A percentile compares a stretch with the other conserved stretches of the same genome.
Conservation (phyloP, 164 flowering plant species). For the Aristolochia fimbriata region DNA sequence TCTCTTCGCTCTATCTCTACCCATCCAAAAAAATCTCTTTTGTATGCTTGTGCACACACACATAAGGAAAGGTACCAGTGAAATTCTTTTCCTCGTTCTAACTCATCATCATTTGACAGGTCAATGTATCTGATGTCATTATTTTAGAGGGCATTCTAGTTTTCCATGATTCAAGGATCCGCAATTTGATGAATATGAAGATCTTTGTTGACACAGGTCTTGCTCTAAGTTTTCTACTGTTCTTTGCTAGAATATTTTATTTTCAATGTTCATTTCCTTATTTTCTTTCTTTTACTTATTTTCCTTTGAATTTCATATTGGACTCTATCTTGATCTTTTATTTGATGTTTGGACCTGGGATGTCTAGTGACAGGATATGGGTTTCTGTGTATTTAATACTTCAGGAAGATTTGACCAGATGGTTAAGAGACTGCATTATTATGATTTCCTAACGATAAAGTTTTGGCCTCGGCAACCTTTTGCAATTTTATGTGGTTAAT, state of each 20-base stretch:
- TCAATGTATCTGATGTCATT: conserved; percentile 93
- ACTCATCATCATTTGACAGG: conserved; percentile 30
- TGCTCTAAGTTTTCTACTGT: not conserved
- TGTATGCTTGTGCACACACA: too few species aligned
- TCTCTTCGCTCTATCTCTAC: too few species aligned
- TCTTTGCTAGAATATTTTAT: not conserved
- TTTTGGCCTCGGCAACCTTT: too few species aligned
- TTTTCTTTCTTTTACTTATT: not conserved
- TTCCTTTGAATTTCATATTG: not conserved
- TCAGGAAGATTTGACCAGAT: too few species aligned
- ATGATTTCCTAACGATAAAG: too few species aligned
- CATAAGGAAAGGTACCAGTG: too few species aligned
- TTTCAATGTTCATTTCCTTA: not conserved
- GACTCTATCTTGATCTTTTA: not conserved
- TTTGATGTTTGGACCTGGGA: not conserved
- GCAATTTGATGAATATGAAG: conserved; percentile 91
- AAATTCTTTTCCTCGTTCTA: too few species aligned
- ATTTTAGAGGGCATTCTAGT: conserved; percentile 93
- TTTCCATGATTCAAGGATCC: conserved; percentile 81
- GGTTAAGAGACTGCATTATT: too few species aligned
- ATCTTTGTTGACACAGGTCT: conserved; percentile 94
- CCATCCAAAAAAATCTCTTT: too few species aligned
- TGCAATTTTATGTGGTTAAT: too few species aligned
- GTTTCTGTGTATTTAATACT: too few species aligned
- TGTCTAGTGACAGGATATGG: too few species aligned